A percentile compares a stretch with the other conserved stretches of the same genome.
Evolutionary conservation across 1,284 basidiomycete species (phyloP).

Genomic region (Papiliotrema laurentii): DNA sequence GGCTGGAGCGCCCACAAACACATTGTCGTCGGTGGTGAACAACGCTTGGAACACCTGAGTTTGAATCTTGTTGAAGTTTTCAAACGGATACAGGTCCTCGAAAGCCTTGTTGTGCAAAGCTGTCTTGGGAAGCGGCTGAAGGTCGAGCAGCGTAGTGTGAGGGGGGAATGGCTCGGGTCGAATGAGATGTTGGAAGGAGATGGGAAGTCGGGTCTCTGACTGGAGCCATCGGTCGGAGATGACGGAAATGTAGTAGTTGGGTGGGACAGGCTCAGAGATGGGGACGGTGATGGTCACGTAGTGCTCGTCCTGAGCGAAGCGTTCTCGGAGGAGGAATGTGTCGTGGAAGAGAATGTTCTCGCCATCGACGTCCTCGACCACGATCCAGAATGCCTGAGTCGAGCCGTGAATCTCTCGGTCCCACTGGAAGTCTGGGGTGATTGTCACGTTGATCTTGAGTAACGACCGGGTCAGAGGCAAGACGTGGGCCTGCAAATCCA

Average conservation of each 20-base stretch:
- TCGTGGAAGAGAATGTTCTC: conserved; percentile 94
- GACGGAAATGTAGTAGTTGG: conserved; percentile 95
- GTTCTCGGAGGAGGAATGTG: conserved; percentile 81
- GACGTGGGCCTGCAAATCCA: conserved; percentile 88
- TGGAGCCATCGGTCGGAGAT: conserved; percentile 96
- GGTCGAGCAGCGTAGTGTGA: conserved; percentile 86
- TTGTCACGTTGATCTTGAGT: conserved; percentile 80
- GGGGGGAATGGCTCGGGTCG: conserved; percentile 94
- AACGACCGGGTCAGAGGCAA: conserved; percentile 88
- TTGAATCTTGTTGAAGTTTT: conserved; percentile 96
- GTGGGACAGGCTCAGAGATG: conserved; percentile 94
- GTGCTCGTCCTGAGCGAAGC: conserved; percentile 90
- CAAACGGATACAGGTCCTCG: conserved; percentile 77
- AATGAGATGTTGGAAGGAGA: conserved; percentile 97
- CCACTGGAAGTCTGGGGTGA: conserved; percentile 95
- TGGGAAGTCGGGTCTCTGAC: conserved; percentile 86
- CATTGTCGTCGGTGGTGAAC: conserved; percentile 92
- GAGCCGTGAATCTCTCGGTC: conserved; percentile 88
- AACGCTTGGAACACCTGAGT: conserved; percentile 98
- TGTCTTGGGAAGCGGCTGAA: conserved; percentile 83
- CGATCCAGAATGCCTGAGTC: conserved; percentile 84
- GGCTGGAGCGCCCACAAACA: conserved; percentile 92
- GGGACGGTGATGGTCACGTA: conserved; percentile 90
- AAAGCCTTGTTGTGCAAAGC: conserved; percentile 90
- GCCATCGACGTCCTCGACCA: conserved; percentile 96